phyloP scores from a whole-genome alignment of 768 basidiomycete species.

The Hydnum rufescens region DNA sequence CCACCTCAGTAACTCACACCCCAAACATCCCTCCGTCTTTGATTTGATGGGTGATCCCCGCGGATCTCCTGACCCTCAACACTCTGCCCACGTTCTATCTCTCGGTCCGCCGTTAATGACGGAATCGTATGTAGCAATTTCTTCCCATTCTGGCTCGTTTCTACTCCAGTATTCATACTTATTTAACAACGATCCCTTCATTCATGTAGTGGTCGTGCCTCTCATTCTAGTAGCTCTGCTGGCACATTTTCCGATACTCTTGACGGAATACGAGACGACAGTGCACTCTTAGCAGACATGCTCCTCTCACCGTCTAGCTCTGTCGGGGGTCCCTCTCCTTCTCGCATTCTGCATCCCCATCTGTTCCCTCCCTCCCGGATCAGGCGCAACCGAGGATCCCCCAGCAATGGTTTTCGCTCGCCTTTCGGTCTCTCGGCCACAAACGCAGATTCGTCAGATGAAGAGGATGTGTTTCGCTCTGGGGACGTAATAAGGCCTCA shows the following conservation, averaged over 20 bases:
- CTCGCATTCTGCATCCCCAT: conserved; percentile 6
- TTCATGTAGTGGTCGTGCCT: background rate
- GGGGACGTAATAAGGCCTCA: too few species aligned
- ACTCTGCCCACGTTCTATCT: background rate
- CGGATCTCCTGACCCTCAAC: too few species aligned
- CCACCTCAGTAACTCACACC: too few species aligned
- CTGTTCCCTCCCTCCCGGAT: background rate
- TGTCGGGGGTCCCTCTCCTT: conserved; percentile 9
- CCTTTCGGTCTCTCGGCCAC: background rate
- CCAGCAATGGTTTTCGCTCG: conserved; percentile 6
- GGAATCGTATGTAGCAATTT: background rate
- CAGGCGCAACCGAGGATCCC: background rate
- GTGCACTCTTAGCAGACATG: conserved; percentile 43
- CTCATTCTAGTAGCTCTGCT: background rate
- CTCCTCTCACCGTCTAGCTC: conserved; percentile 9
- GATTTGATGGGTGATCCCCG: too few species aligned
- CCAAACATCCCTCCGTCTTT: too few species aligned
- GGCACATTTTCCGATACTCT: conserved; percentile 30
- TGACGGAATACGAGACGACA: conserved; percentile 42
- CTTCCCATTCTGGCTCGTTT: background rate
- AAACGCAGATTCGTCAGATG: too few species aligned
- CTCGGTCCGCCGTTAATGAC: background rate
- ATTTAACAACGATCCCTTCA: background rate
- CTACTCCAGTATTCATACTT: background rate
- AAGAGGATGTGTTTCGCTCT: too few species aligned